Conservation (phyloP, 176 grass and related monocot species). For the Stipa capillata region DNA sequence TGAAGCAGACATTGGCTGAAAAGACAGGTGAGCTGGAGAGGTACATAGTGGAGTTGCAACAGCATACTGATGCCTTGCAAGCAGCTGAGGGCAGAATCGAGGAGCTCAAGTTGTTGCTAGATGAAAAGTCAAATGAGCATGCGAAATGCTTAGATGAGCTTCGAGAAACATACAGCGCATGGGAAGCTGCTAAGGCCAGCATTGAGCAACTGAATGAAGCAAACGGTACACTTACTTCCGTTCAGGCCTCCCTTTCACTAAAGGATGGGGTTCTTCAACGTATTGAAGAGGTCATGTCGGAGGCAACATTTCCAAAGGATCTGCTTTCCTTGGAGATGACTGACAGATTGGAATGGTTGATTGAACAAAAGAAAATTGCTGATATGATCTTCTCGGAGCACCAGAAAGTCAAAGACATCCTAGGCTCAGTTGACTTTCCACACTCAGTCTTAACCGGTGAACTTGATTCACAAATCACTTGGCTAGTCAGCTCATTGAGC, state of each 20-base stretch:
- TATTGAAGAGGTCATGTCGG: slow-evolving; percentile 49
- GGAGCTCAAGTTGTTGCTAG: slow-evolving; percentile 44
- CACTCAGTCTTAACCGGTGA: slow-evolving; percentile 39
- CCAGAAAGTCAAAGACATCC: slow-evolving; percentile 64
- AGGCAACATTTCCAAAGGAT: slow-evolving; percentile 50
- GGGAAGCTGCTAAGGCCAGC: slow-evolving; percentile 58
- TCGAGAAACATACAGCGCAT: slow-evolving; percentile 49
- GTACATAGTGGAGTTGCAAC: slow-evolving; percentile 50
- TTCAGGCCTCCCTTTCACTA: slow-evolving; percentile 60
- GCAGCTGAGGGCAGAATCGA: slow-evolving; percentile 44
- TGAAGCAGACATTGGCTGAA: slow-evolving; percentile 80
- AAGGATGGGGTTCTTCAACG: slow-evolving; percentile 58
- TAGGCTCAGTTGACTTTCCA: slow-evolving; percentile 64
- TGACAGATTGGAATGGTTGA: slow-evolving; percentile 68
- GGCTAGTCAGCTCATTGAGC: slow-evolving; percentile 52
- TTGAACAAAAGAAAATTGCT: slow-evolving; percentile 65
- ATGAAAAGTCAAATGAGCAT: slow-evolving; percentile 57
- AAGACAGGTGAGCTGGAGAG: slow-evolving; percentile 58
- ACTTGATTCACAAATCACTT: slow-evolving; percentile 75
- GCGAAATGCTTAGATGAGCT: slow-evolving; percentile 72
- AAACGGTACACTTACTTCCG: slow-evolving; percentile 40
- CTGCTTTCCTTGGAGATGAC: slow-evolving; percentile 56
- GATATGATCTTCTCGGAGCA: slow-evolving; percentile 58
- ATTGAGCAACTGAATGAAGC: slow-evolving; percentile 50
- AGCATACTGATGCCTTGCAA: slow-evolving; percentile 61